Conservation (phyloP, 1,139 yeast species). For the Taphrina wiesneri region DNA sequence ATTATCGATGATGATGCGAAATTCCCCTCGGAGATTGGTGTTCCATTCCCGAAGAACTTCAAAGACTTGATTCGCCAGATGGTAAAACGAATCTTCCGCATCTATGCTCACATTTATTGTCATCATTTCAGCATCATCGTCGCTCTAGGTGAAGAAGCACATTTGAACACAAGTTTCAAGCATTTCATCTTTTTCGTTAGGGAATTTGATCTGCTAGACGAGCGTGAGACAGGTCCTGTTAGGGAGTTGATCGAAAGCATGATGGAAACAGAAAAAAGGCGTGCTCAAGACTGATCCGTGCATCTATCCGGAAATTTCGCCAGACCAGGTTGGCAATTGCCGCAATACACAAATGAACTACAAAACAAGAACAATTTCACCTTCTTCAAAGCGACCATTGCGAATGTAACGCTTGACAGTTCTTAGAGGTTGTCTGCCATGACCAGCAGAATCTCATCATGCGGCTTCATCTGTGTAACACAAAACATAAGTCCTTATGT, state of each 20-base stretch:
- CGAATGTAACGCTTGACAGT: too few relatives aligned
- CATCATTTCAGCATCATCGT: conserved; percentile 95
- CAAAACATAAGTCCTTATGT: too few relatives aligned
- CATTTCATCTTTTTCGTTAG: conserved; percentile 86
- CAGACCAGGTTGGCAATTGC: too few relatives aligned
- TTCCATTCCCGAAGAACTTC: conserved; percentile 60
- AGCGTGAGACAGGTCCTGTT: conserved; percentile 88
- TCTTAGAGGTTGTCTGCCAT: too few relatives aligned
- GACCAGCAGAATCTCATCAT: too few relatives aligned
- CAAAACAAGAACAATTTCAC: too few relatives aligned
- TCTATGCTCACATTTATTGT: conserved; percentile 97
- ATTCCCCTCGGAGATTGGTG: conserved; percentile 84
- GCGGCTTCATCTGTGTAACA: too few relatives aligned
- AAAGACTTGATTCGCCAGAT: conserved; percentile 76
- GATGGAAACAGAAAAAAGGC: conserved; percentile 42
- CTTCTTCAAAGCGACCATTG: too few relatives aligned
- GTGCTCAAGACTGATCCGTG: not conserved
- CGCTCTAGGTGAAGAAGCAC: conserved; percentile 88
- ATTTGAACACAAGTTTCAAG: conserved; percentile 87
- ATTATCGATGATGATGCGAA: conserved; percentile 84
- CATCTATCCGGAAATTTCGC: too few relatives aligned
- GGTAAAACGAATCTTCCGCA: conserved; percentile 84
- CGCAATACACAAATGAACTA: too few relatives aligned
- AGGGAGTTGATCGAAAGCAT: conserved; percentile 78
- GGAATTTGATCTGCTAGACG: conserved; percentile 72